Conservation (phyloP, 1,284 basidiomycete species). For the Earliella scabrosa region DNA sequence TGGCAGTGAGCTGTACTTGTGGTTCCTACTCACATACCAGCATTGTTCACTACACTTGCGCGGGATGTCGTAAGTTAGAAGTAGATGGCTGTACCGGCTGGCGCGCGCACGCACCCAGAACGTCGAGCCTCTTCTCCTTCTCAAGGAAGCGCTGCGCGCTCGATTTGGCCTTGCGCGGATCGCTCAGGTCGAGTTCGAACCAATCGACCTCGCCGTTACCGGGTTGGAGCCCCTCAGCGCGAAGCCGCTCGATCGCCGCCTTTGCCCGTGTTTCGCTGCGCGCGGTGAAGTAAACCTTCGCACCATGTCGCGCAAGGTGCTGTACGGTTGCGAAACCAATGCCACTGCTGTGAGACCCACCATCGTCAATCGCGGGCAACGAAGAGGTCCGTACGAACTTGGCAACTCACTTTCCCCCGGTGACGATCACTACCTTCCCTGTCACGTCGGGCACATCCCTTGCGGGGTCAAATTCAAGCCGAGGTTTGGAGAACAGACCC, state of each 20-base stretch:
- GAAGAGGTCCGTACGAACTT: too few relatives aligned
- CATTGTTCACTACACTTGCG: conserved; percentile 52
- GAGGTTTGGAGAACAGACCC: conserved; percentile 15
- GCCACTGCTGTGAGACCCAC: conserved; percentile 31
- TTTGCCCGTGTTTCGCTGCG: conserved; percentile 43
- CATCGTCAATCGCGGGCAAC: not conserved
- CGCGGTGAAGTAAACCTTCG: conserved; percentile 47
- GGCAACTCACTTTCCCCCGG: conserved; percentile 43
- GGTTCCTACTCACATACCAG: conserved; percentile 43
- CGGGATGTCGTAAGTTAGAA: not conserved
- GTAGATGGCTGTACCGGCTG: not conserved
- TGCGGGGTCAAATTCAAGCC: conserved; percentile 26
- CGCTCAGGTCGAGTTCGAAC: conserved; percentile 51
- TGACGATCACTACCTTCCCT: conserved; percentile 46
- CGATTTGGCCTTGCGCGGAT: conserved; percentile 47
- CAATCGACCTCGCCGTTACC: conserved; percentile 46
- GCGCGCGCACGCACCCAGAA: conserved; percentile 38
- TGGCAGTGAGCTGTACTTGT: not conserved
- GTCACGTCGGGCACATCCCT: conserved; percentile 41
- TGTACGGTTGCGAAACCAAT: conserved; percentile 47
- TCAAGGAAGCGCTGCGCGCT: conserved; percentile 50
- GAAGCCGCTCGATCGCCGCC: conserved; percentile 41
- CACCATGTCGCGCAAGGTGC: conserved; percentile 43
- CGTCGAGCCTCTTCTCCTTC: conserved; percentile 52
- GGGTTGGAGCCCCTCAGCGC: conserved; percentile 36